Evolutionary conservation across 2,329 filamentous ascomycete species (phyloP), one percentile per base, ranked within the genome.

Genomic region (Verticillium tricorpus): DNA sequence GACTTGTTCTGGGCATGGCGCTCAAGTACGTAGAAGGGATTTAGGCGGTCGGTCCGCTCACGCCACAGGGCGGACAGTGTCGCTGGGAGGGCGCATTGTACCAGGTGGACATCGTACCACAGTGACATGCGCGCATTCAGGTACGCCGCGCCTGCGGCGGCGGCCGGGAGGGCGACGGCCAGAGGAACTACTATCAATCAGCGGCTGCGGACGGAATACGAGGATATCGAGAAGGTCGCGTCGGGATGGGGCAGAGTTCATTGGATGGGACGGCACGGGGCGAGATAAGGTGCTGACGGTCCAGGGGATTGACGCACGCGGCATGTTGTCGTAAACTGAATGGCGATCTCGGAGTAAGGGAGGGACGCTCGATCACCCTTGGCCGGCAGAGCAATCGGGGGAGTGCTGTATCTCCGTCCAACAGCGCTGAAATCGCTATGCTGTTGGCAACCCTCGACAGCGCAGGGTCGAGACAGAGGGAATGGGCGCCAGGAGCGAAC

Each of bases 21-120:
- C 73, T 97, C 92, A 61, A 96, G 82, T 14, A 78, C 70, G 74
- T 96, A 96, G 76, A 95, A 96, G 58, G 86, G 75, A 69, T 87
- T 94, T 62, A 91, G 72, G 34, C 82, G 83, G 68, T 90, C 89
- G 25, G 76, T 77, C 60, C 79, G 80, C 68, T 87, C 80, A 65
- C 82, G 80, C 63, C 79, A 72, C 9, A 73, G 70, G 56, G 80
- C 72, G 19, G 75, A 76, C 50, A 82, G 64, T 14, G 77, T 68
- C 19, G 82, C 74, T 34, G 79, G 80, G 14, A 85, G 40, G 45
- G 85, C 74, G 59, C 82, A 81, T 37, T 77, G 79, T n/a, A 94
- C 69, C 17, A 93, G 72, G 8, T 76, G 71, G 54, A 79, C 73
- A 73, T 96, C 92, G 71, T 91, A 87, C 71, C 80, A 87, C 55